Percentiles rank a stretch among this genome's conserved stretches.
These are phyloP conservation scores for Neurospora sp. DNA, from an alignment of 495 filamentous ascomycete genomes.

Conservation along the genomic window DNA sequence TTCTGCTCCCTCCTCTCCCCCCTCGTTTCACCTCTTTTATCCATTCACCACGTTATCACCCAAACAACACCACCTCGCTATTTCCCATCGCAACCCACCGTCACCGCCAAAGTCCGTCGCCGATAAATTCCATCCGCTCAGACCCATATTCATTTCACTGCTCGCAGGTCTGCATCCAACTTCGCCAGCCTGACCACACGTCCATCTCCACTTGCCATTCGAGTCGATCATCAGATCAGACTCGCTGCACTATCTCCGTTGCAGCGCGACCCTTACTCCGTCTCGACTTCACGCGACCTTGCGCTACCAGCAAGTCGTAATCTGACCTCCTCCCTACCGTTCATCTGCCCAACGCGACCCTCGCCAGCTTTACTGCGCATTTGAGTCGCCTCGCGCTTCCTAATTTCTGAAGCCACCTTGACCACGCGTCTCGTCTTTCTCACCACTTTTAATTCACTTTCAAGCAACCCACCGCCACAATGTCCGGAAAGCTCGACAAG, in stretches of 20 bases:
- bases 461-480: constrained; percentile 34
- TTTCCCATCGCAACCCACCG: constrained; percentile 11
- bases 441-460: constrained; percentile 12
- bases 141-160: constrained; percentile 10
- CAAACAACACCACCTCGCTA: background rate
- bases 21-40: background rate
- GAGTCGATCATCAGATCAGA: background rate
- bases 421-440: constrained; percentile 1
- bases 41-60: background rate
- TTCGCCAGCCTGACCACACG: constrained; percentile 25
- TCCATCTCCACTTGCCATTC: constrained; percentile 3
- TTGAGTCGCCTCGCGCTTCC: background rate
- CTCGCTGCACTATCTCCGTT: constrained; percentile 2
- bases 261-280: background rate
- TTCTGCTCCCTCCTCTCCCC: background rate
- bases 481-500: constrained; percentile 91
- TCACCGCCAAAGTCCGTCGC: constrained; percentile 9
- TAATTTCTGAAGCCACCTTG: background rate
- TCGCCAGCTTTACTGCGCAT: constrained; percentile 1
- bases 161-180: constrained; percentile 32
- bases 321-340: constrained; percentile 3
- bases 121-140: constrained; percentile 10
- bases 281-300: constrained; percentile 13
- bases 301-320: constrained; percentile 1
- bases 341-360: constrained; percentile 2